phyloP scores from a whole-genome alignment of 768 basidiomycete genomes.

The Boletus huronensis region DNA sequence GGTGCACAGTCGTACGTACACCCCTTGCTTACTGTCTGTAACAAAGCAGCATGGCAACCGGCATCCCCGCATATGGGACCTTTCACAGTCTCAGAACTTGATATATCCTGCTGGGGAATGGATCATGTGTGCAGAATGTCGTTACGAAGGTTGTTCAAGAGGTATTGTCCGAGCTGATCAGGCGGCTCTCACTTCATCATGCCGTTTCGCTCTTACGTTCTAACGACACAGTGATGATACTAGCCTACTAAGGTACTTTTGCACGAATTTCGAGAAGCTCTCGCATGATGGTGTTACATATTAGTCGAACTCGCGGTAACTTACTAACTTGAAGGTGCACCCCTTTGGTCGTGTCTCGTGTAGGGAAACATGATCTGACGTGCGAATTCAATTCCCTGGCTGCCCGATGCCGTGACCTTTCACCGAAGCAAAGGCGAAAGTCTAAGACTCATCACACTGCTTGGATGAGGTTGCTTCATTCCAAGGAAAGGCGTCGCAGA shows the following conservation, averaged over 20 bases:
- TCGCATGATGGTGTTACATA: not conserved
- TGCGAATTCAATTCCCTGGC: conserved; percentile 12
- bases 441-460: not conserved
- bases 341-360: not conserved
- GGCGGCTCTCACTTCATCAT: not conserved
- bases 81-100: not conserved
- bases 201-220: conserved; percentile 7
- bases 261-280: not conserved
- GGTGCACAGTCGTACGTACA: not conserved
- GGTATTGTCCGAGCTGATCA: not conserved
- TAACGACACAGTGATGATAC: not conserved
- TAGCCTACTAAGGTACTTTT: not conserved
- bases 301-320: conserved; percentile 1
- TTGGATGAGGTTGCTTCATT: not conserved
- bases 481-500: not conserved
- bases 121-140: not conserved
- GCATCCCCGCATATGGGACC: not conserved
- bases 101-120: conserved; percentile 2
- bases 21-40: not conserved
- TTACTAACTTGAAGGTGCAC: too few species aligned
- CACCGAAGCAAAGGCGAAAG: not conserved
- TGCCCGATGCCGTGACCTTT: conserved; percentile 15
- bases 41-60: conserved; percentile 9
- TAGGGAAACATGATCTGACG: not conserved
- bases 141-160: not conserved